Evolutionary conservation across 2,329 filamentous ascomycete species (phyloP).

Genomic region (Rutstroemia sp.): DNA sequence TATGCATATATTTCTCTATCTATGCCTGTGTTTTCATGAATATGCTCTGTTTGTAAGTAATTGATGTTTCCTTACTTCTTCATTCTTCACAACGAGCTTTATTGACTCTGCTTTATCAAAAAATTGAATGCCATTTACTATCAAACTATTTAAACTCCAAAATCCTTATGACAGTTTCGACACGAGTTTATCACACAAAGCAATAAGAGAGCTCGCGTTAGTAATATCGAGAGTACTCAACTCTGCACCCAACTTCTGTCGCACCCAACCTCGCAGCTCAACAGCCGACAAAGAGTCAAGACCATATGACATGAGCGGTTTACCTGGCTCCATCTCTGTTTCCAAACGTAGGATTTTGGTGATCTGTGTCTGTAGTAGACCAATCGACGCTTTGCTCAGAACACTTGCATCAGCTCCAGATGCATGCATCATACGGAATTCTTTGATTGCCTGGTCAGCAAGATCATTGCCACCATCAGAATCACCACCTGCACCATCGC

Average conservation of each 20-base stretch:
- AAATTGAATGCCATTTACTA: no score
- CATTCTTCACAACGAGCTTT: no score
- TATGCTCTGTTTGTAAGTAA: no score
- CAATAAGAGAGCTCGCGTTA: slow-evolving; percentile 1
- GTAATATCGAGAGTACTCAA: slow-evolving; percentile 6
- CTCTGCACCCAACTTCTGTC: slow-evolving; percentile 12
- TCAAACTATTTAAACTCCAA: no score
- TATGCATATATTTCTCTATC: no score
- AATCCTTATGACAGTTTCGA: background rate
- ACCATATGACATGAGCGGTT: slow-evolving; percentile 9
- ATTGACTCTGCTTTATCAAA: no score
- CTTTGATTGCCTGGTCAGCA: background rate
- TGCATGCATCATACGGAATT: background rate
- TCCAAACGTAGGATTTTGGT: background rate
- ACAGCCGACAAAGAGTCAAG: slow-evolving; percentile 17
- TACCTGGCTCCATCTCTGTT: background rate
- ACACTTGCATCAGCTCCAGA: background rate
- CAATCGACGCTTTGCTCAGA: background rate
- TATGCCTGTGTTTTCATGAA: no score
- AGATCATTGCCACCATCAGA: background rate
- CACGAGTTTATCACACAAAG: slow-evolving; percentile 4
- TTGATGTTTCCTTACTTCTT: no score
- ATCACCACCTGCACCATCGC: background rate
- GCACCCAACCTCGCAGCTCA: slow-evolving; percentile 15
- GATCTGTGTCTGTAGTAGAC: background rate